Conservation (phyloP, 257 asterid genomes). For the Ehretia macrophylla region DNA sequence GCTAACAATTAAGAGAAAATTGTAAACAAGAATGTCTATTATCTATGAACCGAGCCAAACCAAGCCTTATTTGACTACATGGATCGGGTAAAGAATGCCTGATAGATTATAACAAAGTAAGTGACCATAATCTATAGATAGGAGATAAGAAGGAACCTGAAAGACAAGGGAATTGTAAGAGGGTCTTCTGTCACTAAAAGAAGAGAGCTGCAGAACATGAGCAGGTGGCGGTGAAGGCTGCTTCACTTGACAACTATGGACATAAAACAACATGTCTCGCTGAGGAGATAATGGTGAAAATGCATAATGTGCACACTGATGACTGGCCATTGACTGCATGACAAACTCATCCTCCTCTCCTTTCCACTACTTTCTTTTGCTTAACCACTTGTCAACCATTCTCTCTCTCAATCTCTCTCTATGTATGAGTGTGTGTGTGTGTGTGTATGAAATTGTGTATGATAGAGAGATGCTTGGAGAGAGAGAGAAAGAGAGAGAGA, state of each 20-base stretch:
- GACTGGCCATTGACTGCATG: slow-evolving; percentile 54
- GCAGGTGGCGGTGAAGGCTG: slow-evolving; percentile 43
- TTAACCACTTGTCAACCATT: slow-evolving; percentile 12
- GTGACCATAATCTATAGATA: not conserved
- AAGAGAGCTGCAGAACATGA: slow-evolving; percentile 32
- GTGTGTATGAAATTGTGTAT: slow-evolving; percentile 19
- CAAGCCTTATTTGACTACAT: no score
- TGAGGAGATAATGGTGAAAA: slow-evolving; percentile 38
- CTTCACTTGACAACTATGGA: slow-evolving; percentile 32
- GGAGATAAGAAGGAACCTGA: no score
- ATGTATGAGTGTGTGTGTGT: slow-evolving; percentile 14
- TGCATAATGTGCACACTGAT: slow-evolving; percentile 26
- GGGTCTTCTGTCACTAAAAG: slow-evolving; percentile 34
- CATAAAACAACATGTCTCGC: slow-evolving; percentile 3
- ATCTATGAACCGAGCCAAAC: no score
- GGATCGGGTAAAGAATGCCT: no score
- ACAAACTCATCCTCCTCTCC: slow-evolving; percentile 54
- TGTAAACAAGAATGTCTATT: no score
- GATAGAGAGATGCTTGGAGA: slow-evolving; percentile 13
- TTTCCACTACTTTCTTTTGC: slow-evolving; percentile 21
- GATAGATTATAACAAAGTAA: not conserved
- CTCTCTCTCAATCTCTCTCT: slow-evolving; percentile 4
- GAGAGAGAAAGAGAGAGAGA: slow-evolving; percentile 13
- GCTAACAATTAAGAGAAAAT: no score
- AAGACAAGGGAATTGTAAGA: slow-evolving; percentile 60